Evolutionary conservation across 192 early-diverging fungal genomes (phyloP), one percentile per base, ranked within the genome.

Genomic region (Neocallimastix lanati): DNA sequence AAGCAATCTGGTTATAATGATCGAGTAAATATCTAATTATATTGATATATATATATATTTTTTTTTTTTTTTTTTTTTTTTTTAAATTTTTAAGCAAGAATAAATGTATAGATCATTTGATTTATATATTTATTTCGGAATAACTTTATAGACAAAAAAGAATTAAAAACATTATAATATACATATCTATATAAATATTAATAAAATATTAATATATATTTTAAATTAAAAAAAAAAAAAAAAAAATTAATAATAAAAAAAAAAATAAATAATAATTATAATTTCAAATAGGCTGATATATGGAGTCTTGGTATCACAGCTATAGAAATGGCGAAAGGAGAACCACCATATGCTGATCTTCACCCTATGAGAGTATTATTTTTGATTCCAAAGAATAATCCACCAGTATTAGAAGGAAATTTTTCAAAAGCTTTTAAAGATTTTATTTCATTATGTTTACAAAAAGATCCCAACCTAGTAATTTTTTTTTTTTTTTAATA

Each of bases 301-400:
- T 99, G 97, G 97, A 94, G 93, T 33, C 86, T 97, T 30, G 97
- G 97, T 2, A 97, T 99, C 81, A 99, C 96, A 5, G 96, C 95
- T 0, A 94, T 98, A 36, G 97, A 99, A 86, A 85, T 99, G 33
- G 96, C 96, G 18, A 95, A 94, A 78, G 95, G 95, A 18, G 87
- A 92, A 82, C 95, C 98, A 29, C 98, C 96, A 28, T 92, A 94
- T 78, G 93, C 95, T 15, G 93, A 99, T 80, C 87, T 95, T 81
- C 95, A 95, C 80, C 96, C 96, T 11, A 95, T 98, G 93, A 93
- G 94, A 82, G 97, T 95, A 18, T 85, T 99, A 38, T 96, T 98
- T 81, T 85, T 95, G 76, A 98, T 97, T 79, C 95, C 95, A 29
- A 93, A 95, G 82, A 93, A 94, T 77, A 90, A 92, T 27, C 94